Evolutionary conservation across 2,329 filamentous ascomycete genomes (phyloP), one percentile per base, ranked within the genome.

Genomic region (Cladophialophora chaetospira): DNA sequence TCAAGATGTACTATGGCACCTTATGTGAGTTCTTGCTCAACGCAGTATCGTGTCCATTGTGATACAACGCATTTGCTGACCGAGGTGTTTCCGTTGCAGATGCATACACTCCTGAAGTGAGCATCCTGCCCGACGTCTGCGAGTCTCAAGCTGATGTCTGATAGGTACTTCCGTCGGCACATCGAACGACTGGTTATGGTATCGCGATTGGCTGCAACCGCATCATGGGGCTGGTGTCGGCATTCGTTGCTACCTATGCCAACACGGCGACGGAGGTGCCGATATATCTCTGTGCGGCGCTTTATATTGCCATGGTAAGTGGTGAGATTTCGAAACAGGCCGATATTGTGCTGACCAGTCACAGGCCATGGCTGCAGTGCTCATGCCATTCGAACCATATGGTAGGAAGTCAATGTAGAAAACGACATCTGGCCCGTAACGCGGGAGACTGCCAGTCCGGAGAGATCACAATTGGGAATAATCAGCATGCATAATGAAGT

Each of bases 151-250:
- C 25, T 23, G 6, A 28, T 11, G 8, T 13, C 36, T 17, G 8
- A 42, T 35, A 58, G 55, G 43, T 26, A 48, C 43, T 65, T n/a
- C 83, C 21, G 79, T 84, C 80, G 43, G 86, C 87, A 0, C 87
- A 91, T 66, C 79, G 88, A 1, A 86, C 87, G 0, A 91, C 88
- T 0, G 88, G 88, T 5, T 90, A 89, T 66, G 88, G 87, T 1
- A 80, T 91, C 35, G 83, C 86, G 0, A 87, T 90, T 26, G 85
- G 82, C 0, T 83, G 82, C 61, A 91, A 91, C 64, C 78, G 88
- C 2, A 69, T 90, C 63, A 90, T 90, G 87, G 88, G 88, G 1
- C 88, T 91, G 43, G 65, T 90, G 52, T 85, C 82, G 6, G 86
- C 87, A 0, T 79, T 90, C 5, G 82, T 63, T 5, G 63, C 63